Evolutionary conservation across 2,329 filamentous ascomycete genomes (phyloP).

Genomic region (Diaporthe australafricana): DNA sequence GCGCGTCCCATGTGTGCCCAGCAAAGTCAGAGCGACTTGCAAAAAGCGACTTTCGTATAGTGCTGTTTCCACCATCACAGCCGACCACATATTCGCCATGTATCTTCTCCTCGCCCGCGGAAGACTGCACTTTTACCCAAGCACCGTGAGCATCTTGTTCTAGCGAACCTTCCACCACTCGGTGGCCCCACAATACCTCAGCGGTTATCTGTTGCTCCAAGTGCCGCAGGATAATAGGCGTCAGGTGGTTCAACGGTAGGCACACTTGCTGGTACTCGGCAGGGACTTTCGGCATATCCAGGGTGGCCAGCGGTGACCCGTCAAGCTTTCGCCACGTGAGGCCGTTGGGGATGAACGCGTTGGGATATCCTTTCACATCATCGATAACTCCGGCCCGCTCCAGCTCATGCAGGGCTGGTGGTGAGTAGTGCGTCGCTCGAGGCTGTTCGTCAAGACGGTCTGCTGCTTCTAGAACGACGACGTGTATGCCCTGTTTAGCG

Average conservation of each 20-base stretch:
- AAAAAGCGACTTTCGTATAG: conserved; percentile 50
- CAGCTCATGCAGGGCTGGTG: conserved; percentile 30
- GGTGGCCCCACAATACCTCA: too few species aligned
- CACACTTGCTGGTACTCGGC: conserved; percentile 47
- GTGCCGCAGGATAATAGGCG: too few species aligned
- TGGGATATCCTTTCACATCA: conserved; percentile 27
- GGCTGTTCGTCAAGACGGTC: conserved; percentile 32
- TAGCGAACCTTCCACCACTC: too few species aligned
- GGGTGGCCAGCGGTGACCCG: too few species aligned
- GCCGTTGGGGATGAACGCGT: too few species aligned
- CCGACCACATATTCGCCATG: conserved; percentile 54
- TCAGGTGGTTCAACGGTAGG: conserved; percentile 50
- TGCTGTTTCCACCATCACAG: conserved; percentile 53
- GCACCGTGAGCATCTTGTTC: too few species aligned
- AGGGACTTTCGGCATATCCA: too few species aligned
- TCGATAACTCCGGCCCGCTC: conserved; percentile 34
- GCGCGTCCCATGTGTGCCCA: conserved; percentile 57
- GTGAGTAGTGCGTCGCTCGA: conserved; percentile 35
- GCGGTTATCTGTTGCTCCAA: too few species aligned
- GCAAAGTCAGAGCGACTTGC: conserved; percentile 51
- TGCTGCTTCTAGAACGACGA: conserved; percentile 31
- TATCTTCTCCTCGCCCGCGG: conserved; percentile 30
- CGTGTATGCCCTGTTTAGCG: background rate
- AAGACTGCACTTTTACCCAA: too few species aligned
- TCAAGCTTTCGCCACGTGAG: too few species aligned